These are phyloP conservation scores for Vitis labrusca DNA, from an alignment of 164 flowering plant genomes.

Conservation along the genomic window DNA sequence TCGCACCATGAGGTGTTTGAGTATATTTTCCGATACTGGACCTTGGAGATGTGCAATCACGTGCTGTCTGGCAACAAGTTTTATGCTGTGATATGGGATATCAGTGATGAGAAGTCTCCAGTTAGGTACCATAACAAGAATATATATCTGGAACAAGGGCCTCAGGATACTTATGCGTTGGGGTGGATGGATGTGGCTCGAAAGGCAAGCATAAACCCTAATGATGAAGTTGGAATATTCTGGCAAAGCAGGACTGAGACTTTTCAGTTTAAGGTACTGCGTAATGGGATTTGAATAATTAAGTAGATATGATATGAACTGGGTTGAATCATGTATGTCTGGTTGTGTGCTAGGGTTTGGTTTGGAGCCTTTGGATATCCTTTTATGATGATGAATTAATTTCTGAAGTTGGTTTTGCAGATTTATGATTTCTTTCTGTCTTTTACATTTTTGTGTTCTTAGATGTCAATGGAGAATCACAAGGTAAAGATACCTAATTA, in stretches of 20 bases:
- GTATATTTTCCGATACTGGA: neutral
- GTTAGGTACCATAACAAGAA: neutral
- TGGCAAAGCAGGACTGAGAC: neutral
- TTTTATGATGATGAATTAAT: no score
- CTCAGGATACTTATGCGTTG: neutral
- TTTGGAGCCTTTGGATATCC: no score
- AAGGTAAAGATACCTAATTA: no score
- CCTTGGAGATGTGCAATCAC: neutral
- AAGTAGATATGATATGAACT: no score
- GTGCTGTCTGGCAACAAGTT: neutral
- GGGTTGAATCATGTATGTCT: no score
- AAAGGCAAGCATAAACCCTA: neutral
- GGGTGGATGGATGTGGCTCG: neutral
- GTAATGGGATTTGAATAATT: neutral
- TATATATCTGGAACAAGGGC: neutral
- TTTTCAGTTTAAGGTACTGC: neutral
- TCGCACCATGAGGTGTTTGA: neutral
- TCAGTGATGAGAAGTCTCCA: neutral
- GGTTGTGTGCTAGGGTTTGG: no score
- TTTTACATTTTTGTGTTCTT: no score
- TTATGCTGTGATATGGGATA: neutral
- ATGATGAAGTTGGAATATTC: neutral
- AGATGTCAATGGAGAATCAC: no score
- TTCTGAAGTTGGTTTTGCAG: no score
- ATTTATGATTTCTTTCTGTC: no score